Base-by-base conservation (phyloP, 306 rosid genomes). In the Purshia tridentata region DNA sequence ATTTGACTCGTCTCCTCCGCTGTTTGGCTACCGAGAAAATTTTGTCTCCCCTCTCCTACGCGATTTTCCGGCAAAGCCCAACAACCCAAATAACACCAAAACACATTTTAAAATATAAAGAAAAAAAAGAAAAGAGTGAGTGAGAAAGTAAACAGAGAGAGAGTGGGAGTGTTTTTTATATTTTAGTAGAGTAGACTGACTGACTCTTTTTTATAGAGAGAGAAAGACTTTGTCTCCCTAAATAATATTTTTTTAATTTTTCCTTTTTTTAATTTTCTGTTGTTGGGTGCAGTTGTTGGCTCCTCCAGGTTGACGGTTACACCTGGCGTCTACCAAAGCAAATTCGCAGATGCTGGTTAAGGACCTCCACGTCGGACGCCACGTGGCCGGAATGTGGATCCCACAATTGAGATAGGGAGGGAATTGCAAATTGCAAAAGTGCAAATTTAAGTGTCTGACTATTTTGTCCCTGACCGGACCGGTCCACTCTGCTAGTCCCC, bases 51-150 rank as follows among this genome's bases (percentile, higher is more conserved):
- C 4, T 50, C 48, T 9, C 9, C 42, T 18, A 18, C 46, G 11
- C 50, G 78, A 54, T 78, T 86, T 80, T 81, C 91, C 84, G 91
- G 90, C 89, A 0, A 52, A 72, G 78, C 77, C 69, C 77, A 65
- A 77, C 67, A 37, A 57, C 76, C 72, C 53, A 74, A 78, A 70
- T 20, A 73, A 44, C 60, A 73, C 37, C 76, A 60, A 76, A 49
- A 44, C 42, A 50, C 70, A 20, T 48, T 57, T 79, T 48, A 61
- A 37, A 29, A 41, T 23, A 23, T 70, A 40, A 59, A 4, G 41
- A 54, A 79, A 44, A 63, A 42, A 52, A 23, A 12, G 40, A 15
- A 23, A 57, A 64, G 16, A 65, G 44, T 44, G 66, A 72, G 68
- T 0, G 65, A 52, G 62, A 40, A n/a, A 41, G 35, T 62, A 64